Conservation (phyloP, 202 grass and related monocot genomes). For the Carex sylvatica region DNA sequence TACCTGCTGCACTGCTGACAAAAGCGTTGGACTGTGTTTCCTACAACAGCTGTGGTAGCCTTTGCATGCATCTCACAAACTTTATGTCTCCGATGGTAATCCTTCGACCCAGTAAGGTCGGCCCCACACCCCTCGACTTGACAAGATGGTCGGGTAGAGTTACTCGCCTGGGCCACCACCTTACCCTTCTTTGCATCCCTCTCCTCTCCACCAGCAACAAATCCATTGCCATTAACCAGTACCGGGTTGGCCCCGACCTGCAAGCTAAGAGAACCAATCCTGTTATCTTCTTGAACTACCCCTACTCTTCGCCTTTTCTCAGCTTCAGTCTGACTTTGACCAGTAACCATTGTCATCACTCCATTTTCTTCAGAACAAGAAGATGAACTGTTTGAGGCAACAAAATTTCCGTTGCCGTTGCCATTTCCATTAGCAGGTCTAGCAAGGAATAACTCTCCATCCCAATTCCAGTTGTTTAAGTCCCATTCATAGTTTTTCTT, state of each 20-base stretch:
- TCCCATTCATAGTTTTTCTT: conserved; percentile 81
- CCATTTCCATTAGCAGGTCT: conserved; percentile 35
- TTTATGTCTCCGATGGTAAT: conserved; percentile 94
- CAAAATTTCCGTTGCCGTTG: conserved; percentile 6
- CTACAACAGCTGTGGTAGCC: conserved; percentile 62
- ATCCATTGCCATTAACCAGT: conserved; percentile 23
- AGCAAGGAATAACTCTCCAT: conserved; percentile 69
- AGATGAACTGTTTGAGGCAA: conserved; percentile 44
- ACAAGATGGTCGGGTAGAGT: conserved; percentile 46
- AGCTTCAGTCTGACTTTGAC: conserved; percentile 30
- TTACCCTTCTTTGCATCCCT: conserved; percentile 72
- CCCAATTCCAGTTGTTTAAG: conserved; percentile 93
- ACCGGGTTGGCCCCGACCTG: conserved; percentile 30
- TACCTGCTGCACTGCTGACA: conserved; percentile 99
- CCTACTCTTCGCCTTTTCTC: conserved; percentile 74
- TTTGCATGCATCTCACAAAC: conserved; percentile 99
- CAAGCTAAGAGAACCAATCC: conserved; percentile 41
- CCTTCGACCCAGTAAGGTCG: conserved; percentile 69
- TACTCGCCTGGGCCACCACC: conserved; percentile 39
- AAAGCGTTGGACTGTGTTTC: conserved; percentile 75
- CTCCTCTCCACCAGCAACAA: conserved; percentile 39
- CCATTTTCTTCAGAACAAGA: conserved; percentile 54
- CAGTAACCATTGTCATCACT: conserved; percentile 21
- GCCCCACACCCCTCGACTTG: conserved; percentile 80
- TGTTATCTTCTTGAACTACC: conserved; percentile 35